Conservation (phyloP, 768 basidiomycete species). For the Suillus paluster region DNA sequence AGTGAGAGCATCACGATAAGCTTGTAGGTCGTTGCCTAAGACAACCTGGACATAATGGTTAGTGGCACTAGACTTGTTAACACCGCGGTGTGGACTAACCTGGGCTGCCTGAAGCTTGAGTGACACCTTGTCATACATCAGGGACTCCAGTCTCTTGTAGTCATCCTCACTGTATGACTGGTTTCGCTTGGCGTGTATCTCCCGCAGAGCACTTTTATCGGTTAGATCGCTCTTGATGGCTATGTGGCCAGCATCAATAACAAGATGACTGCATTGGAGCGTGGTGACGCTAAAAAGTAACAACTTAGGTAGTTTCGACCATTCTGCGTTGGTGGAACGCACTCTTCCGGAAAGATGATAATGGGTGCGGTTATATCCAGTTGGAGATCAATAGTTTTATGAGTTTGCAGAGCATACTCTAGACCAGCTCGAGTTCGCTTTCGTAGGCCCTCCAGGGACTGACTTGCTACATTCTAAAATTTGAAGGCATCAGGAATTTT, state of each 20-base stretch:
- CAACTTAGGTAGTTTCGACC: conserved; percentile 7
- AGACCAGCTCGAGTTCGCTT: conserved; percentile 94
- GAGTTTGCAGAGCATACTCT: conserved; percentile 89
- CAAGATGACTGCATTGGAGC: conserved; percentile 79
- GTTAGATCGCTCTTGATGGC: conserved; percentile 90
- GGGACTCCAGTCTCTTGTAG: conserved; percentile 79
- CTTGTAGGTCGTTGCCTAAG: conserved; percentile 80
- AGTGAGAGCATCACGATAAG: conserved; percentile 80
- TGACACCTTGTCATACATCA: conserved; percentile 94
- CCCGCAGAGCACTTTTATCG: conserved; percentile 76
- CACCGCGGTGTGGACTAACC: conserved; percentile 47
- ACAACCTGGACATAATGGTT: conserved; percentile 64
- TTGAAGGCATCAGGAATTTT: conserved; percentile 3
- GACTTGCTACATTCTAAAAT: conserved; percentile 81
- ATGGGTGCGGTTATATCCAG: conserved; percentile 97
- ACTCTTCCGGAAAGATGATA: conserved; percentile 97
- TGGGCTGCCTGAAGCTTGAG: conserved; percentile 88
- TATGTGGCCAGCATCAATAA: conserved; percentile 97
- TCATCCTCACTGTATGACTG: conserved; percentile 90
- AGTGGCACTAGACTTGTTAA: conserved; percentile 11
- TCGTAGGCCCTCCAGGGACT: conserved; percentile 90
- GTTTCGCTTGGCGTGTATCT: conserved; percentile 81
- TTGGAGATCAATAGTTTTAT: conserved; percentile 94
- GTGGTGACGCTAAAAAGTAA: conserved; percentile 64
- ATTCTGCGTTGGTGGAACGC: conserved; percentile 13